Percentiles rank a stretch among this genome's conserved stretches.
Evolutionary conservation across 164 flowering plant genomes (phyloP).

Genomic region (Vitis rotundifolia): DNA sequence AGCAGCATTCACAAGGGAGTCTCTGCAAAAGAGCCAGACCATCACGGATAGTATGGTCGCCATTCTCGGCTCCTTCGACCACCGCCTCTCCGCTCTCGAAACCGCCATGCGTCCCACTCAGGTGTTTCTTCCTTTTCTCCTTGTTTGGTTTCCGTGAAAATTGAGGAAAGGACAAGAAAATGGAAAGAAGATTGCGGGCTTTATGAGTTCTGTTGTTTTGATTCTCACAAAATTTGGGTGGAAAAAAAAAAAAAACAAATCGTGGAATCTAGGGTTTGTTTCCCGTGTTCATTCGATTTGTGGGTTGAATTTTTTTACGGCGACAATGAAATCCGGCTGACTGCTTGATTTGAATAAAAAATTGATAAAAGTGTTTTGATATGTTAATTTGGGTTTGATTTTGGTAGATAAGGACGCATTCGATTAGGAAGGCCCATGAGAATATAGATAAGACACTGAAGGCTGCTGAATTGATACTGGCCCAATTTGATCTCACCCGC

Average conservation of each 20-base stretch:
- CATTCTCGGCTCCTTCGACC: slow-evolving; percentile 91
- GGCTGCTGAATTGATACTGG: slow-evolving; percentile 83
- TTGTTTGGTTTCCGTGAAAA: slow-evolving; percentile 9
- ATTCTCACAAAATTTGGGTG: too few relatives aligned
- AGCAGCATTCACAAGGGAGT: slow-evolving; percentile 65
- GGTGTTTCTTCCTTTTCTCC: slow-evolving; percentile 31
- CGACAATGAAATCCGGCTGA: neutral
- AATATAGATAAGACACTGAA: slow-evolving; percentile 91
- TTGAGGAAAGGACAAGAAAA: neutral
- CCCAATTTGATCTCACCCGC: slow-evolving; percentile 77
- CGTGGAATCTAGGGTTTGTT: neutral
- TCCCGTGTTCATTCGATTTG: neutral
- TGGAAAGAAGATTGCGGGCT: too few relatives aligned
- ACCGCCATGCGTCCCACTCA: slow-evolving; percentile 98
- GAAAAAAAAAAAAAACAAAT: neutral
- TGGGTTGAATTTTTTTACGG: neutral
- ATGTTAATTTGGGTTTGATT: slow-evolving; percentile 10
- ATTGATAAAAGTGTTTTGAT: neutral
- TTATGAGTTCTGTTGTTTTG: too few relatives aligned
- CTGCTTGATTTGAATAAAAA: neutral
- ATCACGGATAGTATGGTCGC: slow-evolving; percentile 81
- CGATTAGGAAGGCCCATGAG: slow-evolving; percentile 89
- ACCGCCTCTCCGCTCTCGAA: slow-evolving; percentile 95
- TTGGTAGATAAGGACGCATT: slow-evolving; percentile 77
- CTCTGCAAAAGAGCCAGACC: slow-evolving; percentile 84